phyloP scores from a whole-genome alignment of 2,329 filamentous ascomycete genomes.

The Verticillium klebahnii region DNA sequence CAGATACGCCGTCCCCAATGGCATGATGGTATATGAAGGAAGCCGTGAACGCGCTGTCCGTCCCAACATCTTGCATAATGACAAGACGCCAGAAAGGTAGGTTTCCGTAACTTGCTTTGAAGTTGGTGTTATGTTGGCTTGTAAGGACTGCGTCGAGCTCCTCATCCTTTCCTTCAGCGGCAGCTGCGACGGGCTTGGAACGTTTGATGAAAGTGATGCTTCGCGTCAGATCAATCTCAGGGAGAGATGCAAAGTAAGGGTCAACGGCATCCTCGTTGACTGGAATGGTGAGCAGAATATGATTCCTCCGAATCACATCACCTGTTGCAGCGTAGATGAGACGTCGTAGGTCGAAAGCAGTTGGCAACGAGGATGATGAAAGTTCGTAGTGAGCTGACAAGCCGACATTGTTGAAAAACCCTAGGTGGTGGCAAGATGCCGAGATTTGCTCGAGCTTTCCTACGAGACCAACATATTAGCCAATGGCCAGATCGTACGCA shows the following conservation, averaged over 20 bases:
- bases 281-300: conserved; percentile 35
- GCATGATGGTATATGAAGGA: conserved; percentile 43
- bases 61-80: conserved; percentile 24
- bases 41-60: conserved; percentile 29
- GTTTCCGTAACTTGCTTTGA: conserved; percentile 25
- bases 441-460: conserved; percentile 39
- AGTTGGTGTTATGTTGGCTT: conserved; percentile 31
- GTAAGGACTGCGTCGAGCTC: conserved; percentile 35
- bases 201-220: conserved; percentile 29
- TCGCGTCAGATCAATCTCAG: conserved; percentile 32
- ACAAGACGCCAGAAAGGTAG: conserved; percentile 39
- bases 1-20: conserved; percentile 39
- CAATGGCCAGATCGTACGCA: neutral
- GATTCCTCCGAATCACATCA: conserved; percentile 31
- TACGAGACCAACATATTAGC: conserved; percentile 8
- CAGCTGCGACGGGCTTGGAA: conserved; percentile 4
- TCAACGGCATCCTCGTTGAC: conserved; percentile 31
- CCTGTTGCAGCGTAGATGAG: conserved; percentile 29
- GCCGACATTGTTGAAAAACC: conserved; percentile 38
- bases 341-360: conserved; percentile 16
- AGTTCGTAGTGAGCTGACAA: conserved; percentile 31
- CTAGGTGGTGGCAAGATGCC: conserved; percentile 33
- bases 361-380: conserved; percentile 16
- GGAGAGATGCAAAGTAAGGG: conserved; percentile 38
- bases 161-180: conserved; percentile 22